Evolutionary conservation across 306 rosid genomes (phyloP).

Genomic region (Lathyrus sativus): DNA sequence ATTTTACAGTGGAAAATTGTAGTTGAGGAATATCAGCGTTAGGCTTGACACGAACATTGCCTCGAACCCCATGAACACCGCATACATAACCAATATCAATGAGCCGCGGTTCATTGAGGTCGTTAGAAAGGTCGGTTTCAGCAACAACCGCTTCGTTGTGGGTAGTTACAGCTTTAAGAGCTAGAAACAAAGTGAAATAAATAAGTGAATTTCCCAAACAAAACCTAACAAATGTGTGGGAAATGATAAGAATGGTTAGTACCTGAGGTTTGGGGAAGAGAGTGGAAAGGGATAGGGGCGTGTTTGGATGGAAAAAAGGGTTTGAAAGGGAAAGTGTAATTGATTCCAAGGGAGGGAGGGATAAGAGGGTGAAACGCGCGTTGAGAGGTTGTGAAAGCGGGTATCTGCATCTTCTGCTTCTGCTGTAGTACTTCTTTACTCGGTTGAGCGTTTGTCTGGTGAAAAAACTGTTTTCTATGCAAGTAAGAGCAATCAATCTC

Average conservation of each 20-base stretch:
- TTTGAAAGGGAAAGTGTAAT: slow-evolving; percentile 33
- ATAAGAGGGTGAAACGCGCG: slow-evolving; percentile 35
- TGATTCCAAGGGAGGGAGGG: slow-evolving; percentile 31
- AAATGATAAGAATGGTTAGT: slow-evolving; percentile 2
- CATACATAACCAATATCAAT: slow-evolving; percentile 74
- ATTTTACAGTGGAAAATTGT: slow-evolving; percentile 65
- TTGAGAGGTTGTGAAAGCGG: slow-evolving; percentile 40
- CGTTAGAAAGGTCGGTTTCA: slow-evolving; percentile 35
- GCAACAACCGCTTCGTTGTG: slow-evolving; percentile 43
- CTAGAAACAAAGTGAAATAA: slow-evolving; percentile 21
- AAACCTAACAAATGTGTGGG: not conserved
- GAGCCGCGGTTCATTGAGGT: slow-evolving; percentile 41
- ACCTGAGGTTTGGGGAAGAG: slow-evolving; percentile 45
- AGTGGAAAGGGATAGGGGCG: slow-evolving; percentile 40
- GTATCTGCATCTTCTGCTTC: slow-evolving; percentile 33
- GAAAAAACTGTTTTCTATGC: no score
- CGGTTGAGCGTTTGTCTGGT: not conserved
- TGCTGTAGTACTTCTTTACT: not conserved
- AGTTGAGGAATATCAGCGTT: slow-evolving; percentile 83
- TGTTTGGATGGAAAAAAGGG: slow-evolving; percentile 40
- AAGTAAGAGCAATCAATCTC: no score
- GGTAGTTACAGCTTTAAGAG: slow-evolving; percentile 46
- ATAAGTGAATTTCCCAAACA: not conserved
- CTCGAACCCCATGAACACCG: slow-evolving; percentile 78
- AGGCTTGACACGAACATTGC: slow-evolving; percentile 76